Evolutionary conservation across 2,329 filamentous ascomycete species (phyloP).

Genomic region (Colletotrichum godetiae): DNA sequence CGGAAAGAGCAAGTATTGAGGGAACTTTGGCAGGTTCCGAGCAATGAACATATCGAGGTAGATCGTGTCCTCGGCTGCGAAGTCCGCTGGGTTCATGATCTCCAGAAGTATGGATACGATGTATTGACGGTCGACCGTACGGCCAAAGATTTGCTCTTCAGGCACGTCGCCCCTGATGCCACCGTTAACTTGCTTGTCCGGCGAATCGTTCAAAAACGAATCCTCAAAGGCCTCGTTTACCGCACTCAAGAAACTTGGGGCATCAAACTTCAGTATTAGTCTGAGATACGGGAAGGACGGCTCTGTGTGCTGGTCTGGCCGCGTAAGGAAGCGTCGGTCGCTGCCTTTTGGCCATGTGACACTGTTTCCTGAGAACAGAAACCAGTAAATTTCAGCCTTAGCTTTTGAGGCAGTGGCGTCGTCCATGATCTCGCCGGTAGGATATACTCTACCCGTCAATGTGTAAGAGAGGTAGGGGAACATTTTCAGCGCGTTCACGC

Average conservation of each 20-base stretch:
- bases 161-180: slow-evolving; percentile 62
- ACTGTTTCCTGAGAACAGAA: slow-evolving; percentile 87
- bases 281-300: slow-evolving; percentile 88
- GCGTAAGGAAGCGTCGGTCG: slow-evolving; percentile 70
- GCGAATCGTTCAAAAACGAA: slow-evolving; percentile 85
- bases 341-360: slow-evolving; percentile 79
- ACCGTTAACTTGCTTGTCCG: slow-evolving; percentile 70
- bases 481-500: slow-evolving; percentile 84
- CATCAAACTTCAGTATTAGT: slow-evolving; percentile 87
- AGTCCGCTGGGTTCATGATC: slow-evolving; percentile 84
- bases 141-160: slow-evolving; percentile 74
- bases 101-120: slow-evolving; percentile 91
- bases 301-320: slow-evolving; percentile 66
- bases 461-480: slow-evolving; percentile 96
- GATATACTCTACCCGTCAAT: slow-evolving; percentile 91
- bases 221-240: slow-evolving; percentile 98
- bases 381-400: slow-evolving; percentile 91
- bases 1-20: slow-evolving; percentile 91
- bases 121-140: slow-evolving; percentile 89
- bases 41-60: slow-evolving; percentile 99
- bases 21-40: slow-evolving; percentile 94
- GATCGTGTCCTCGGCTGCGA: slow-evolving; percentile 84
- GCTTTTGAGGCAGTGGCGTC: slow-evolving; percentile 80
- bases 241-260: slow-evolving; percentile 92
- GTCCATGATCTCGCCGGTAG: slow-evolving; percentile 80